A percentile compares a stretch with the other conserved stretches of the same genome.
Evolutionary conservation across 2,329 filamentous ascomycete genomes (phyloP).

Genomic region (Colletotrichum spaethianum): DNA sequence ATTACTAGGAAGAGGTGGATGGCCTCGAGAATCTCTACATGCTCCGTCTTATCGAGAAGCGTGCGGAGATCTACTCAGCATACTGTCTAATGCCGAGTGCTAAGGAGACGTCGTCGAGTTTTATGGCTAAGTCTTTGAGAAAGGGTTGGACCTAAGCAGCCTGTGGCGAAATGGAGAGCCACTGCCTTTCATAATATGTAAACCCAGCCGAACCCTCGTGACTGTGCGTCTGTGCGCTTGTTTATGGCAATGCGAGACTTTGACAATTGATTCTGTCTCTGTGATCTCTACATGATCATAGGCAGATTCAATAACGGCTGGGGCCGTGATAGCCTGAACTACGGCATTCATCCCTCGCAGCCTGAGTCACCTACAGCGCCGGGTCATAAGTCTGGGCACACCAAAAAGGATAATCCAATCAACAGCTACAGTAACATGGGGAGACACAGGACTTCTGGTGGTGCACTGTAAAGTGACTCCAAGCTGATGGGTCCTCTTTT

Average conservation of each 20-base stretch:
- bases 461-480: too few species aligned
- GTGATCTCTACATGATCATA: not conserved
- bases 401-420: too few species aligned
- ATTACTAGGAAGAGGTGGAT: not conserved
- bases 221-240: not conserved
- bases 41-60: not conserved
- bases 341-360: not conserved
- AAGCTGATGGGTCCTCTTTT: too few species aligned
- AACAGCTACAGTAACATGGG: too few species aligned
- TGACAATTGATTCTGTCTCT: not conserved
- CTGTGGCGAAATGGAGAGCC: not conserved
- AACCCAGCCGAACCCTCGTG: not conserved
- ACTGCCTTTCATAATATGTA: not conserved
- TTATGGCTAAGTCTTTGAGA: not conserved
- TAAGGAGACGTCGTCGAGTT: not conserved
- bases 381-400: too few species aligned
- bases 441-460: too few species aligned
- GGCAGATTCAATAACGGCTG: not conserved
- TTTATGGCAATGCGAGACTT: not conserved
- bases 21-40: not conserved
- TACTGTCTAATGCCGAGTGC: not conserved
- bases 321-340: not conserved
- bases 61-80: too few species aligned
- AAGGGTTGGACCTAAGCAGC: not conserved
- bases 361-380: rapidly evolving